Conservation (phyloP, 2,329 filamentous ascomycete genomes). For the Colletotrichum chlorophyti region DNA sequence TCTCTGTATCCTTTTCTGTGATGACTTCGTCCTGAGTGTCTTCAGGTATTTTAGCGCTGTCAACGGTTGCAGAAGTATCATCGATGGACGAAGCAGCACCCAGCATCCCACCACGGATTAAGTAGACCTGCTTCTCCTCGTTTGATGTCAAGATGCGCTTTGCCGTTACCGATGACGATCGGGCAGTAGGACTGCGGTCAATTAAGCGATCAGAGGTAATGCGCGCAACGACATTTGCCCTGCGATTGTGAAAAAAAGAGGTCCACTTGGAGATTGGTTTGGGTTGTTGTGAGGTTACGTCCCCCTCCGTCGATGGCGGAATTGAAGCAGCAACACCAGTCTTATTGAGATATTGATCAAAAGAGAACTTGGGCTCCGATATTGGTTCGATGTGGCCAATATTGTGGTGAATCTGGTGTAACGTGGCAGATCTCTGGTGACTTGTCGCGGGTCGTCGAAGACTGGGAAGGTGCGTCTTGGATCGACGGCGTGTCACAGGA, state of each 20-base stretch:
- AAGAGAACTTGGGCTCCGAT: conserved; percentile 25
- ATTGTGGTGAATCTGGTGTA: conserved; percentile 59
- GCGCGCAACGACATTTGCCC: conserved; percentile 37
- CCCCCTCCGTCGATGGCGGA: background rate
- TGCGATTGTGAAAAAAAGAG: conserved; percentile 63
- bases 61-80: conserved; percentile 1
- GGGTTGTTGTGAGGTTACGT: conserved; percentile 1
- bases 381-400: conserved; percentile 32
- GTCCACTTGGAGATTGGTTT: conserved; percentile 48
- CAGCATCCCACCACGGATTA: conserved; percentile 28
- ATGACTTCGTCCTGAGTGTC: conserved; percentile 4
- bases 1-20: background rate
- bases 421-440: conserved; percentile 76
- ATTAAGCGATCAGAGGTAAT: conserved; percentile 34
- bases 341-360: conserved; percentile 22
- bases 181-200: conserved; percentile 36
- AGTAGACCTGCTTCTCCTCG: conserved; percentile 37
- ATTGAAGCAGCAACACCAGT: background rate
- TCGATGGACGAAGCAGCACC: conserved; percentile 1
- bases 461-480: conserved; percentile 68
- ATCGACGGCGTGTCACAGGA: conserved; percentile 51
- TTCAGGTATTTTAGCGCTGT: background rate
- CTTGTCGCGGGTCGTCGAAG: conserved; percentile 79
- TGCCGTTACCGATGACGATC: conserved; percentile 27
- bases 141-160: conserved; percentile 37